Evolutionary conservation across 306 rosid genomes (phyloP).

Genomic region (Psophocarpus tetragonolobus): DNA sequence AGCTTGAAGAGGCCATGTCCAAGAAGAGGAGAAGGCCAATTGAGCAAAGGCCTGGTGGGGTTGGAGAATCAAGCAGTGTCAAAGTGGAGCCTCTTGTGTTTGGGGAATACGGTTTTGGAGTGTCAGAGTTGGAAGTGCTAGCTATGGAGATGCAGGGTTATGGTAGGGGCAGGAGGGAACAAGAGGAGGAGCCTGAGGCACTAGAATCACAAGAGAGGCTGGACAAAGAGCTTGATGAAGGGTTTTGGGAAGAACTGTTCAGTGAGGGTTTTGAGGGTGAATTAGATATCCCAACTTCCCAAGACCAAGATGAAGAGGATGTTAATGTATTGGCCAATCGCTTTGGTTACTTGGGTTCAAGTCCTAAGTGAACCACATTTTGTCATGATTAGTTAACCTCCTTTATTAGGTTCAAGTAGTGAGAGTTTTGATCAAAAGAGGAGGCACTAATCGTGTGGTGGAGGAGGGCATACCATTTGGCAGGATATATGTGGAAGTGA

Average conservation of each 20-base stretch:
- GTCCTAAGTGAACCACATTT: constrained; percentile 42
- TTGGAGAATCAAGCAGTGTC: constrained; percentile 45
- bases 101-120: constrained; percentile 47
- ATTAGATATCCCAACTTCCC: constrained; percentile 34
- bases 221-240: constrained; percentile 74
- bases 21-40: constrained; percentile 89
- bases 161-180: constrained; percentile 50
- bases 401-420: constrained; percentile 26
- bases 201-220: constrained; percentile 44
- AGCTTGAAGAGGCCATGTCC: constrained; percentile 65
- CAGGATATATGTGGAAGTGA: constrained; percentile 40
- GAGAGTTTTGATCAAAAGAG: background rate
- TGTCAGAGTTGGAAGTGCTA: constrained; percentile 77
- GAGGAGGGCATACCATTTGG: constrained; percentile 34
- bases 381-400: background rate
- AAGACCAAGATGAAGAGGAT: constrained; percentile 50
- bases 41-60: constrained; percentile 54
- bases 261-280: constrained; percentile 57
- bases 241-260: constrained; percentile 59
- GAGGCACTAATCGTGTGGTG: constrained; percentile 19
- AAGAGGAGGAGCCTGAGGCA: constrained; percentile 41
- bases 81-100: constrained; percentile 57
- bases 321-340: constrained; percentile 56
- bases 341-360: constrained; percentile 64
- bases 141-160: constrained; percentile 94